phyloP scores from a whole-genome alignment of 768 basidiomycete species.

The Plicaturopsis crispa region DNA sequence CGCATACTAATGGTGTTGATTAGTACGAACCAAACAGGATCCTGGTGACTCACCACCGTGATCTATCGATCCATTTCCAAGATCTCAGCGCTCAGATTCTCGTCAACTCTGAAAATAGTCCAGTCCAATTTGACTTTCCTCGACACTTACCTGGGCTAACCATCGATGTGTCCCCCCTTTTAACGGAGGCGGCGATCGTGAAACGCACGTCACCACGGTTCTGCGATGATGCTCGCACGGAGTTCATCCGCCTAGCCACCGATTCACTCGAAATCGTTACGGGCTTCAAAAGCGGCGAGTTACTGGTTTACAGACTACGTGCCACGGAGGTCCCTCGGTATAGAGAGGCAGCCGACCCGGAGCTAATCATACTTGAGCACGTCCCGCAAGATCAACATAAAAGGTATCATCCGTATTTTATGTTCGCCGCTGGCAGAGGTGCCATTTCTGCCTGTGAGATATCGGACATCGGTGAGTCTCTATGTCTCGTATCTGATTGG shows the following conservation, averaged over 20 bases:
- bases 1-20: too few species aligned
- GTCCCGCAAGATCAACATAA: conserved; percentile 28
- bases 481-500: neutral
- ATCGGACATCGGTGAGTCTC: conserved; percentile 62
- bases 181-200: conserved; percentile 35
- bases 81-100: conserved; percentile 70
- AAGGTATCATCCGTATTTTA: conserved; percentile 54
- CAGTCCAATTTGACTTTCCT: conserved; percentile 59
- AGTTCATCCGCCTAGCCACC: conserved; percentile 38
- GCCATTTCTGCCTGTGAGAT: conserved; percentile 49
- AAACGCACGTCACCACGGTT: conserved; percentile 17
- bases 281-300: conserved; percentile 46
- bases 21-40: conserved; percentile 61
- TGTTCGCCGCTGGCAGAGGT: conserved; percentile 42
- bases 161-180: conserved; percentile 46
- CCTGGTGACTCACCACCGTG: conserved; percentile 53
- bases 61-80: conserved; percentile 62
- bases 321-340: conserved; percentile 10
- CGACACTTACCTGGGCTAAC: conserved; percentile 52
- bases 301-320: conserved; percentile 42
- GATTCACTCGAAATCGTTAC: conserved; percentile 53
- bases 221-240: conserved; percentile 26
- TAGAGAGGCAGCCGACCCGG: conserved; percentile 29
- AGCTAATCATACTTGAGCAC: conserved; percentile 48
- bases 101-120: conserved; percentile 32